Evolutionary conservation across 331 rosid species (phyloP).

Genomic region (Spiraea crenata): DNA sequence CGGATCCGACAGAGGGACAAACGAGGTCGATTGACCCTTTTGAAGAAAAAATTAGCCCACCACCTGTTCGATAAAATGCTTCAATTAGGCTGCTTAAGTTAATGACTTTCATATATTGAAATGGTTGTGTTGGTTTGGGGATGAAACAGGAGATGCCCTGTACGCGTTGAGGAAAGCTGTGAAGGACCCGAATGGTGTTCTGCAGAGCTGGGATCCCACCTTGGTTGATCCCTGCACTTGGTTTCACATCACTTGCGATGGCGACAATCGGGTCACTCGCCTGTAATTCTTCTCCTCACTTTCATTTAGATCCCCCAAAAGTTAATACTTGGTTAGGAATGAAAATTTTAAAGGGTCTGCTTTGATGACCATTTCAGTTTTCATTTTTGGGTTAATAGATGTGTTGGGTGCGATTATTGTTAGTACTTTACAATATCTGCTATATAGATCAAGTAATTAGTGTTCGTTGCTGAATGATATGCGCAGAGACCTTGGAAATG

Average conservation of each 20-base stretch:
- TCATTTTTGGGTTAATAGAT: background rate
- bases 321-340: too few species aligned
- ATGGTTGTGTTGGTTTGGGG: background rate
- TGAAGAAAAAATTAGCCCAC: too few species aligned
- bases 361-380: background rate
- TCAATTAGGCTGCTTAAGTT: too few species aligned
- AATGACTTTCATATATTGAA: too few species aligned
- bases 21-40: too few species aligned
- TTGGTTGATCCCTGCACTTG: conserved; percentile 92
- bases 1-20: too few species aligned
- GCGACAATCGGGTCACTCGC: conserved; percentile 55
- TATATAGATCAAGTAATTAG: background rate
- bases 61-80: too few species aligned
- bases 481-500: conserved; percentile 80
- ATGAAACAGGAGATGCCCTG: conserved; percentile 73
- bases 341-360: too few species aligned
- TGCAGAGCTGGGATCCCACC: conserved; percentile 92
- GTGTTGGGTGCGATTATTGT: background rate
- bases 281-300: conserved; percentile 38
- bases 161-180: conserved; percentile 72
- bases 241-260: conserved; percentile 87
- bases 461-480: background rate
- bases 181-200: conserved; percentile 64
- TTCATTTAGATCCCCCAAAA: background rate
- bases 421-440: background rate